Base-by-base conservation (phyloP, 768 basidiomycete species). In the Termitomyces sp. region DNA sequence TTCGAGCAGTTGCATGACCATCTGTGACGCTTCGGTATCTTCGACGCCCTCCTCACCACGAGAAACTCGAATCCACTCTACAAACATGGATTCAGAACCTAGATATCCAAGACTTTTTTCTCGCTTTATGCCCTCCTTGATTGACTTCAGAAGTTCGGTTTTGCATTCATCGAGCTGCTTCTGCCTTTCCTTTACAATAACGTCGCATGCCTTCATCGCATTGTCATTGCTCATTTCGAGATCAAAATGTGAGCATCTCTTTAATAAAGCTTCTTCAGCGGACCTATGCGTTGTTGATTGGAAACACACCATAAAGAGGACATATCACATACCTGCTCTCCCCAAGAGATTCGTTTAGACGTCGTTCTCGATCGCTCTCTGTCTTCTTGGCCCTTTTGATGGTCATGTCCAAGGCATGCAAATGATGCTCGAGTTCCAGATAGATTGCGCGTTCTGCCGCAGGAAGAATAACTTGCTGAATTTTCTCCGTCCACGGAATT, bases 361-460 rank as follows among this genome's bases (percentile, higher is more conserved):
- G 85, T 62, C 85, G 86, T 68, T 95, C 94, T 64, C 94, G 81
- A 66, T 96, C 94, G 58, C 89, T 89, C 73, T 89, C 90, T 8
- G 76, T 82, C 63, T 83, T 83, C 70, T 76, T 80, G 40, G 78
- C 78, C 56, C 79, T 73, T 62, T 82, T 83, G 54, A 82, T 80
- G 7, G 87, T 85, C 88, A 96, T 94, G 59, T 97, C 94, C 33
- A 96, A 74, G 19, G 94, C 91, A 41, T 88, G 86, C 33, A 98
- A 75, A 65, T 96, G 90, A 62, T 98, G 95, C 62, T 96, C 94
- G 9, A 98, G 80, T 66, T 98, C 95, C 33, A 95, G 79, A 69
- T 98, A 97, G 60, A 98, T 94, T 0, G 94, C 91, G 8, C 90
- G 89, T 70, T 97, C 95, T 0, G 95, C 92, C 6, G 94, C 93